A percentile compares a stretch with the other conserved stretches of the same genome.
These are phyloP conservation scores for Papilionanthe hybrid DNA, from an alignment of 116 monocot genomes.

Conservation along the genomic window DNA sequence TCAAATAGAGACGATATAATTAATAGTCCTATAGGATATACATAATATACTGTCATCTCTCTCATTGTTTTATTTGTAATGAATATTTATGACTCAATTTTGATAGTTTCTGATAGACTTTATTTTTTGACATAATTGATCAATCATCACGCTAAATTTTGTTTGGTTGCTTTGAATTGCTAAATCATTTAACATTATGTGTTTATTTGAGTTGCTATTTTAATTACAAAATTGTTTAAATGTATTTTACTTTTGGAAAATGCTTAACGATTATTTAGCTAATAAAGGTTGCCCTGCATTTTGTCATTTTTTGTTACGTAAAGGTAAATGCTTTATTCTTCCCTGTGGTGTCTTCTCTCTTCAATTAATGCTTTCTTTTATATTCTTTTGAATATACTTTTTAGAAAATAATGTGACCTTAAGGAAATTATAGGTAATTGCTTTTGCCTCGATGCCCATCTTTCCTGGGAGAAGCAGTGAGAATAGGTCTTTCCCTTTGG, in stretches of 20 bases:
- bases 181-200: no score
- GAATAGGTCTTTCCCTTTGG: slow-evolving; percentile 5
- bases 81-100: no score
- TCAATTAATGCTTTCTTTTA: not conserved
- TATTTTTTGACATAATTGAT: no score
- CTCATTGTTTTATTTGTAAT: no score
- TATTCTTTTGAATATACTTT: not conserved
- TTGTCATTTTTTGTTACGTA: not conserved
- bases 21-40: no score
- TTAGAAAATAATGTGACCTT: not conserved
- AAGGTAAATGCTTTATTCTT: slow-evolving; percentile 1
- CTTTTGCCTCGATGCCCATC: slow-evolving; percentile 23
- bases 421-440: slow-evolving; percentile 34
- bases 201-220: no score
- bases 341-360: not conserved
- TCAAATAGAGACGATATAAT: no score
- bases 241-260: not conserved
- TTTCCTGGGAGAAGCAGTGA: slow-evolving; percentile 18
- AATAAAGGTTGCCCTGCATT: not conserved
- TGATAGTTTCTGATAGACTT: no score
- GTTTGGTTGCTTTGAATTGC: no score
- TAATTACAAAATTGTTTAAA: not conserved
- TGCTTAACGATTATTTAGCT: not conserved
- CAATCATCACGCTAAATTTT: no score
- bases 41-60: no score